These are phyloP conservation scores for Stentor roeselii DNA, from an alignment of 73 alveolate genomes.

Conservation along the genomic window DNA sequence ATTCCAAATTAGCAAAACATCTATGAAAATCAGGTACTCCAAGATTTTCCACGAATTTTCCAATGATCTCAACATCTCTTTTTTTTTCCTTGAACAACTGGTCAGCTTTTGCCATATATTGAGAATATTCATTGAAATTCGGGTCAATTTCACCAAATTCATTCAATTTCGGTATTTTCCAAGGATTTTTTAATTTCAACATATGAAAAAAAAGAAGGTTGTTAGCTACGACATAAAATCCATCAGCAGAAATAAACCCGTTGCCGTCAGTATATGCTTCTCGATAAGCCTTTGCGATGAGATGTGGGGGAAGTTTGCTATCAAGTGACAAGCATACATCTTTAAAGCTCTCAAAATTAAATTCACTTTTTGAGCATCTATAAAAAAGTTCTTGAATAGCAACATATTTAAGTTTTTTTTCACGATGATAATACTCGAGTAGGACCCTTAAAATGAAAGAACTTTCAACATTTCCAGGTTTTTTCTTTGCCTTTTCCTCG, in stretches of 20 bases:
- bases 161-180: neutral
- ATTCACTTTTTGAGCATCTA: neutral
- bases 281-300: slow-evolving; percentile 10
- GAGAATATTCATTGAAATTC: neutral
- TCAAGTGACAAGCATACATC: neutral
- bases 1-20: neutral
- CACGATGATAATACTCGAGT: slow-evolving; percentile 44
- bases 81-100: neutral
- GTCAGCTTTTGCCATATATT: neutral
- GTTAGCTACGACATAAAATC: neutral
- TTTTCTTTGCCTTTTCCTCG: neutral
- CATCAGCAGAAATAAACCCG: slow-evolving; percentile 15
- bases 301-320: neutral
- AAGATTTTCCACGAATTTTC: neutral
- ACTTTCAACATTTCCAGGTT: slow-evolving; percentile 31
- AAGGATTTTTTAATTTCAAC: neutral
- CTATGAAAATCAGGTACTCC: neutral
- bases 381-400: slow-evolving; percentile 28
- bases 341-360: slow-evolving; percentile 16
- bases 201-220: neutral
- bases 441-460: slow-evolving; percentile 41
- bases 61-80: neutral
- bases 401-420: slow-evolving; percentile 29
- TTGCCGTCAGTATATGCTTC: neutral
- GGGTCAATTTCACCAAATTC: neutral